phyloP scores from a whole-genome alignment of 768 basidiomycete genomes.

The Boletus subparvulus region DNA sequence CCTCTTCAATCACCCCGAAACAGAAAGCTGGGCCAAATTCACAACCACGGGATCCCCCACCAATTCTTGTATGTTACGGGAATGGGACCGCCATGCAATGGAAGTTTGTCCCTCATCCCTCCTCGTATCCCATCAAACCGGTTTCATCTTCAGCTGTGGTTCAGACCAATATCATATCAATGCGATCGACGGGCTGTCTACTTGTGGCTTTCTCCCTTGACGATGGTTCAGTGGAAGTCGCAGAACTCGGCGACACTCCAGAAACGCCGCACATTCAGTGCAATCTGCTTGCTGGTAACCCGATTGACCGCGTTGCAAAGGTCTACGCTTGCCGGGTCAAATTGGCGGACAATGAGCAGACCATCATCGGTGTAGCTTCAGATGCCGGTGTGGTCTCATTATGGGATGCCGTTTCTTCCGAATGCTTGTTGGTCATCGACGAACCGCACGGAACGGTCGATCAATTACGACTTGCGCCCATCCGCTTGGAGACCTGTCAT shows the following conservation, averaged over 20 bases:
- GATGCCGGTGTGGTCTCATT: conserved; percentile 68
- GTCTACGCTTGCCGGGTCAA: conserved; percentile 54
- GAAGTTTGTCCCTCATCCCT: conserved; percentile 28
- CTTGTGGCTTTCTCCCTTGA: conserved; percentile 60
- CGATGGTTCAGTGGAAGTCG: conserved; percentile 66
- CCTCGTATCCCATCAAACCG: conserved; percentile 42
- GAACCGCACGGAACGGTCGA: conserved; percentile 58
- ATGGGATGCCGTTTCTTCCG: conserved; percentile 70
- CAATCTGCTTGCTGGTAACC: conserved; percentile 58
- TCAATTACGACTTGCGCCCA: conserved; percentile 58
- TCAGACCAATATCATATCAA: conserved; percentile 49
- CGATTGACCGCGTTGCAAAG: conserved; percentile 50
- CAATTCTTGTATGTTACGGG: conserved; percentile 54
- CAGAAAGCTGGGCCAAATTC: conserved; percentile 20
- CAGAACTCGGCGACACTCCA: conserved; percentile 49
- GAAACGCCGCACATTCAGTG: conserved; percentile 45
- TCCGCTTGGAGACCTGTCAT: conserved; percentile 56
- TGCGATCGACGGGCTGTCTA: conserved; percentile 45
- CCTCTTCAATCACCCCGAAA: conserved; percentile 6
- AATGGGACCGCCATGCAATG: conserved; percentile 60
- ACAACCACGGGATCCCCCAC: conserved; percentile 11
- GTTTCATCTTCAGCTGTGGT: conserved; percentile 44
- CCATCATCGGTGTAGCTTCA: conserved; percentile 62
- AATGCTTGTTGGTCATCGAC: conserved; percentile 62
- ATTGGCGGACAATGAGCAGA: conserved; percentile 47